These are phyloP conservation scores for Cyclotella baltica DNA, from an alignment of 108 stramenopile species.

Conservation along the genomic window DNA sequence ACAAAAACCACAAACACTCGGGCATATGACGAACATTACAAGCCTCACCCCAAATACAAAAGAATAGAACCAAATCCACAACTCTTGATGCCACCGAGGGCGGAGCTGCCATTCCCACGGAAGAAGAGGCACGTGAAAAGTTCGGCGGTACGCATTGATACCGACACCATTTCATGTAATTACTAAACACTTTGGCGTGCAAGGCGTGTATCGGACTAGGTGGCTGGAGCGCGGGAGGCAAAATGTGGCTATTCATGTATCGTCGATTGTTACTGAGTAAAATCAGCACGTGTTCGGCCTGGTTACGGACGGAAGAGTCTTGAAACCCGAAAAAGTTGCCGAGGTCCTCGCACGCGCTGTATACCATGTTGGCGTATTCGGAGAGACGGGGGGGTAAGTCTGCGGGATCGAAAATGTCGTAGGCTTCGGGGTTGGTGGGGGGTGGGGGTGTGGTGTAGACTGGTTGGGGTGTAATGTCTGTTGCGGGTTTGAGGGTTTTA, in stretches of 20 bases:
- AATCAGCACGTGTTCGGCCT: constrained; percentile 96
- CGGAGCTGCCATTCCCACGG: constrained; percentile 78
- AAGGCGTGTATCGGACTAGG: constrained; percentile 91
- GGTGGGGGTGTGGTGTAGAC: constrained; percentile 31
- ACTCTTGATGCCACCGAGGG: constrained; percentile 86
- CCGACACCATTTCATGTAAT: constrained; percentile 97
- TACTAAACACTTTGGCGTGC: constrained; percentile 95
- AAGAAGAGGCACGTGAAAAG: constrained; percentile 78
- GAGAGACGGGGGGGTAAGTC: constrained; percentile 89
- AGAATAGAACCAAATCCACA: constrained; percentile 93
- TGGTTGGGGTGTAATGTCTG: constrained; percentile 49
- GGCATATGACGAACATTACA: constrained; percentile 98
- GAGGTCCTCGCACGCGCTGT: constrained; percentile 91
- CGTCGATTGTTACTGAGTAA: constrained; percentile 95
- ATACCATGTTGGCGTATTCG: constrained; percentile 94
- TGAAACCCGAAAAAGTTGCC: constrained; percentile 95
- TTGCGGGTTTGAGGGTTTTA: constrained; percentile 50
- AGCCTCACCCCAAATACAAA: constrained; percentile 98
- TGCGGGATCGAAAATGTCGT: constrained; percentile 93
- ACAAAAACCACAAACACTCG: constrained; percentile 97
- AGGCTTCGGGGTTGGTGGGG: constrained; percentile 54
- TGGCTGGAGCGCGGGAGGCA: constrained; percentile 81
- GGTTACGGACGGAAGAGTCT: constrained; percentile 93
- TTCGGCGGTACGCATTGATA: constrained; percentile 88
- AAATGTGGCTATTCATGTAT: constrained; percentile 90